A percentile compares a stretch with the other conserved stretches of the same genome.
Conservation (phyloP, 192 early-diverging fungal genomes). For the Umbelopsis vinacea region DNA sequence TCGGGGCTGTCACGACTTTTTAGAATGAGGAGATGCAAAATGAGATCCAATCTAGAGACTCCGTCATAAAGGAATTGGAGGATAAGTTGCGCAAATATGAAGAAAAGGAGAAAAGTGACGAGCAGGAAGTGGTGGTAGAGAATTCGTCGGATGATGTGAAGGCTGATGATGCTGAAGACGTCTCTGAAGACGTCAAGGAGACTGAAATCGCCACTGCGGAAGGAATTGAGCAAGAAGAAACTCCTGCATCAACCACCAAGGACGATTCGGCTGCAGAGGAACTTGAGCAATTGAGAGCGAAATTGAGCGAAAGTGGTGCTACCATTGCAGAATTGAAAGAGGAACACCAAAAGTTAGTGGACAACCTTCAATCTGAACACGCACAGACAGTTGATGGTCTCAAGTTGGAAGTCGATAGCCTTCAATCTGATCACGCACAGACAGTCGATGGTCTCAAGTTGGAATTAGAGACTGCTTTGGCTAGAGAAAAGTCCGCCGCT, state of each 20-base stretch:
- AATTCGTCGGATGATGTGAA: background rate
- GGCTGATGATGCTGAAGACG: background rate
- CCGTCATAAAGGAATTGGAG: background rate
- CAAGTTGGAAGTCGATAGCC: too few species aligned
- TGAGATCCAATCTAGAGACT: background rate
- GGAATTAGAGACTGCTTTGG: slow-evolving; percentile 16
- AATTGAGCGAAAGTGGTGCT: background rate
- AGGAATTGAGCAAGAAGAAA: background rate
- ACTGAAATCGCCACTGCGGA: background rate
- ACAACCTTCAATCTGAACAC: slow-evolving; percentile 3
- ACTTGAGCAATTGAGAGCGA: background rate
- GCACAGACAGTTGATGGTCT: background rate
- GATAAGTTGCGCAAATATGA: slow-evolving; percentile 2
- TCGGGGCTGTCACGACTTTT: background rate
- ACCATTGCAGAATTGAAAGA: slow-evolving; percentile 14
- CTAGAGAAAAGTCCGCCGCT: slow-evolving; percentile 1
- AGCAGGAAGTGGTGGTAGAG: background rate
- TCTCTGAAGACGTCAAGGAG: background rate
- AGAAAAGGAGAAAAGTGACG: background rate
- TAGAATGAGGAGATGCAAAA: slow-evolving; percentile 19
- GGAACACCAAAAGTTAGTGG: background rate
- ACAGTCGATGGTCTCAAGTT: slow-evolving; percentile 19
- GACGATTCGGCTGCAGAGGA: background rate
- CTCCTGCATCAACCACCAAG: background rate
- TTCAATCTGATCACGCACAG: slow-evolving; percentile 14